A percentile compares a stretch with the other conserved stretches of the same genome.
Conservation (phyloP, 192 early-diverging fungal genomes). For the Linnemannia exigua region DNA sequence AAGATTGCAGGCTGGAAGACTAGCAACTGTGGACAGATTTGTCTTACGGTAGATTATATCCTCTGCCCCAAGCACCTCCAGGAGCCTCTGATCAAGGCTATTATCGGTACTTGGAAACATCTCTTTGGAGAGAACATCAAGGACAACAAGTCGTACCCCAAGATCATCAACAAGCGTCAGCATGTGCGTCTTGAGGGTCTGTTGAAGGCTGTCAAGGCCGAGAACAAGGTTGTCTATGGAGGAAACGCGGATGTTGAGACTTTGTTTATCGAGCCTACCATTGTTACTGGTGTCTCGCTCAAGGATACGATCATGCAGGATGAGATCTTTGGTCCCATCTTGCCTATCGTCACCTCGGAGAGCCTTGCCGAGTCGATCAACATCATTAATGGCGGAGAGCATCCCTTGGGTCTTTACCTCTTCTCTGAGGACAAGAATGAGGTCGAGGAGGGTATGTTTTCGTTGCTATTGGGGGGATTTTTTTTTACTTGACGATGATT, state of each 20-base stretch:
- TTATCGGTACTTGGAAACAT: constrained; percentile 54
- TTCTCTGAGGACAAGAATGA: constrained; percentile 67
- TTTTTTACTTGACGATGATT: neutral
- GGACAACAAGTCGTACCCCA: constrained; percentile 45
- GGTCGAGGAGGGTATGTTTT: constrained; percentile 62
- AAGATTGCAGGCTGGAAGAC: constrained; percentile 88
- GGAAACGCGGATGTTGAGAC: constrained; percentile 47
- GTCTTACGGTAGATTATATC: constrained; percentile 79
- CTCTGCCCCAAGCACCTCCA: constrained; percentile 64
- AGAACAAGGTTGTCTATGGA: constrained; percentile 61
- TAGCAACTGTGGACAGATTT: constrained; percentile 88
- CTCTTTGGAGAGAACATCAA: constrained; percentile 59
- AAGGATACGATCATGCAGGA: constrained; percentile 64
- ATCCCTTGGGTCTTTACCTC: constrained; percentile 82
- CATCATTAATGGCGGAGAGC: constrained; percentile 70
- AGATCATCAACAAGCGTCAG: constrained; percentile 68
- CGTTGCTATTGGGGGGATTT: neutral
- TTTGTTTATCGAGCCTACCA: constrained; percentile 69
- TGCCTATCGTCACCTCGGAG: constrained; percentile 73
- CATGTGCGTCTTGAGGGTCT: constrained; percentile 61
- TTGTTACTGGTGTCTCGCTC: constrained; percentile 63
- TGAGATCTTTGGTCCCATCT: constrained; percentile 77
- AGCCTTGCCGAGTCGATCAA: constrained; percentile 69
- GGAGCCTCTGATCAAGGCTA: constrained; percentile 60
- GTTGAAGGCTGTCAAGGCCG: constrained; percentile 56